phyloP scores from a whole-genome alignment of 352 stramenopile species.

The Globisporangium splendens region DNA sequence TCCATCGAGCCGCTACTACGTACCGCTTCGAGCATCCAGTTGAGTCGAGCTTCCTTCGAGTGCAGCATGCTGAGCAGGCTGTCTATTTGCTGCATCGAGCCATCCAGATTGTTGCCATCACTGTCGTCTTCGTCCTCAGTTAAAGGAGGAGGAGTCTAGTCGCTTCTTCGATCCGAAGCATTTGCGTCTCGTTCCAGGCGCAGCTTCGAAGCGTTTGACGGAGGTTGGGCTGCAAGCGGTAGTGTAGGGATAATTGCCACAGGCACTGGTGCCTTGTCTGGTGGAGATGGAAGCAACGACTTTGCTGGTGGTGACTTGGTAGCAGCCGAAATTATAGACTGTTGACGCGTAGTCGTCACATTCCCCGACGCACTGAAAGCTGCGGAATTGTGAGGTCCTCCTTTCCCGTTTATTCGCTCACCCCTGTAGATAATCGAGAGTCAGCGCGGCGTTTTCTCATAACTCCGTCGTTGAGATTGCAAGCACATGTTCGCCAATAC shows the following conservation, averaged over 20 bases:
- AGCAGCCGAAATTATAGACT: no score
- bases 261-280: no score
- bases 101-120: conserved; percentile 13
- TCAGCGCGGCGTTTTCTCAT: background rate
- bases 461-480: background rate
- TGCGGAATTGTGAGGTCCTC: background rate
- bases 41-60: conserved; percentile 54
- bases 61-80: conserved; percentile 48
- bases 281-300: no score
- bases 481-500: conserved; percentile 13
- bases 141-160: no score
- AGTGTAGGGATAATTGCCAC: background rate
- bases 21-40: conserved; percentile 74
- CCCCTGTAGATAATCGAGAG: conserved; percentile 9
- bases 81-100: conserved; percentile 27
- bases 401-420: conserved; percentile 14
- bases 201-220: background rate
- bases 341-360: background rate
- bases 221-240: background rate
- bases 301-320: no score
- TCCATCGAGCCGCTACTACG: background rate
- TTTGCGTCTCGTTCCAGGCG: background rate
- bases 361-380: background rate
- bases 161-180: background rate
- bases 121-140: conserved; percentile 6